Percentiles rank a stretch among this genome's conserved stretches.
phyloP scores from a whole-genome alignment of 306 rosid genomes.

The Cicer chorassanicum region DNA sequence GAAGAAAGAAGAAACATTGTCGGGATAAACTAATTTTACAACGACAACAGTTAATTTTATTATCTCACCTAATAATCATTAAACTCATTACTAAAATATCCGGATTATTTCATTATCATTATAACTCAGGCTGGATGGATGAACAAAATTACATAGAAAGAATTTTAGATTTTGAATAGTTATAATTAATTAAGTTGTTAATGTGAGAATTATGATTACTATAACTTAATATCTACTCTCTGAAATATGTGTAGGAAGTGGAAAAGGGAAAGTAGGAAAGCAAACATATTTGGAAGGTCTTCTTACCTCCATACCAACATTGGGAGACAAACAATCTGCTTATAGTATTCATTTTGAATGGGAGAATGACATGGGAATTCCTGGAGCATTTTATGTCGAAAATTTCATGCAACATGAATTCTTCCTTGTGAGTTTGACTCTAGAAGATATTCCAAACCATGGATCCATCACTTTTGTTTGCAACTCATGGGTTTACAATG shows the following conservation, averaged over 20 bases:
- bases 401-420: conserved; percentile 64
- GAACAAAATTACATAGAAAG: neutral
- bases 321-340: conserved; percentile 54
- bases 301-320: conserved; percentile 47
- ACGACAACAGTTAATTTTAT: too few species aligned
- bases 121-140: too few species aligned
- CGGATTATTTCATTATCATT: too few species aligned
- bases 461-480: conserved; percentile 59
- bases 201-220: neutral
- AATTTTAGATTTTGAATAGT: neutral
- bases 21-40: too few species aligned
- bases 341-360: conserved; percentile 60
- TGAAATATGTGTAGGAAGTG: conserved; percentile 47
- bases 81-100: too few species aligned
- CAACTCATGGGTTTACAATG: conserved; percentile 77
- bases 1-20: too few species aligned
- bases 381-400: conserved; percentile 62
- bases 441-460: conserved; percentile 58
- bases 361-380: conserved; percentile 57
- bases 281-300: conserved; percentile 62
- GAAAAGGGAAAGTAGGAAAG: conserved; percentile 66
- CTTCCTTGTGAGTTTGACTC: conserved; percentile 63
- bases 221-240: neutral
- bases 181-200: conserved; percentile 1
- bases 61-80: too few species aligned